Evolutionary conservation across 108 stramenopile species (phyloP).

Genomic region (Asterionellopsis glacialis): DNA sequence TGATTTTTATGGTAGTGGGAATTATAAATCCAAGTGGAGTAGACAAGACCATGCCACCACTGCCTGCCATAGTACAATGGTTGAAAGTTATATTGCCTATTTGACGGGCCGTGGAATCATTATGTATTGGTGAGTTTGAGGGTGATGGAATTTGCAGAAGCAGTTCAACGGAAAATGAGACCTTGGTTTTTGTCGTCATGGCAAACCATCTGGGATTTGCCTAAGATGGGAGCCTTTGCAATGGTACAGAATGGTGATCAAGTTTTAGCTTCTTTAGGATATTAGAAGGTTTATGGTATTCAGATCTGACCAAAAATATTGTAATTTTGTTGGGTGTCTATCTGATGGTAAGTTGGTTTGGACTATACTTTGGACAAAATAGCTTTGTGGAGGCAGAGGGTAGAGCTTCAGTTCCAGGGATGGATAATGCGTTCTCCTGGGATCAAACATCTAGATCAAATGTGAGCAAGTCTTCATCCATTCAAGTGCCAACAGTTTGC

Average conservation of each 20-base stretch:
- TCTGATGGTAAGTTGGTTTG: constrained; percentile 52
- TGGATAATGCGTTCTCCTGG: too few species aligned
- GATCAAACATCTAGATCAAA: too few species aligned
- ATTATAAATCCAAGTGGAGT: constrained; percentile 84
- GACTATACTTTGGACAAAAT: constrained; percentile 38
- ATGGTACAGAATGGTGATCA: constrained; percentile 80
- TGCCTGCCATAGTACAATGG: constrained; percentile 36
- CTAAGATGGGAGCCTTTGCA: constrained; percentile 76
- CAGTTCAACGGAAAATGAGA: constrained; percentile 19
- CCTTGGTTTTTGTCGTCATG: constrained; percentile 10
- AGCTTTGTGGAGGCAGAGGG: constrained; percentile 16
- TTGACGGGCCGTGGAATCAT: constrained; percentile 74
- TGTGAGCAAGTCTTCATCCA: too few species aligned
- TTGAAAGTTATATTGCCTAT: constrained; percentile 63
- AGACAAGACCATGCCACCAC: constrained; percentile 27
- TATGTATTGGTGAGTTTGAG: constrained; percentile 66
- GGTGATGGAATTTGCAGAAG: constrained; percentile 58
- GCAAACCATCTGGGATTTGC: constrained; percentile 46
- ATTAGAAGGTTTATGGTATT: constrained; percentile 41
- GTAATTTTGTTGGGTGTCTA: constrained; percentile 41
- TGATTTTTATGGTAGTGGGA: constrained; percentile 57
- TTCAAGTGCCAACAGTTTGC: too few species aligned
- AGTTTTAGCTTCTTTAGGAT: constrained; percentile 71
- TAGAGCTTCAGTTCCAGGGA: too few species aligned
- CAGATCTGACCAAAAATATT: constrained; percentile 43